Evolutionary conservation across 306 rosid genomes (phyloP).

Genomic region (Myrica gale): DNA sequence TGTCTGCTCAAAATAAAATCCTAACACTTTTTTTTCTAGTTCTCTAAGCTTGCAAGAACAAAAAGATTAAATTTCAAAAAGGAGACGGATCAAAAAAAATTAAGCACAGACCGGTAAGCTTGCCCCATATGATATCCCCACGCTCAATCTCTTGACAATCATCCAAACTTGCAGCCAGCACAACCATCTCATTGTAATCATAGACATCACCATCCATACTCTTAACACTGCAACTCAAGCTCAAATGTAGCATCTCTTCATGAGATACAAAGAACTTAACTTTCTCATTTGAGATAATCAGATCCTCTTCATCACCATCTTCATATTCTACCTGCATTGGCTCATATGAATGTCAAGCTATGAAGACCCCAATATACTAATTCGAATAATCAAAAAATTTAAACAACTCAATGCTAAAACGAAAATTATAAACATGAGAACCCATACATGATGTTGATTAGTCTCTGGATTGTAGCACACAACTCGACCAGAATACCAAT

Average conservation of each 20-base stretch:
- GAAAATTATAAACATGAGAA: constrained; percentile 9
- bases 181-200: constrained; percentile 89
- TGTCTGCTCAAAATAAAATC: neutral
- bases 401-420: constrained; percentile 17
- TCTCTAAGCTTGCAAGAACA: neutral
- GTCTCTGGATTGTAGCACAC: constrained; percentile 55
- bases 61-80: neutral
- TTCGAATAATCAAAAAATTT: constrained; percentile 11
- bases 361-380: constrained; percentile 2
- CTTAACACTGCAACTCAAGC: constrained; percentile 54
- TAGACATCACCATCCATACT: constrained; percentile 55
- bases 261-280: constrained; percentile 69
- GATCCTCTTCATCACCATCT: constrained; percentile 75
- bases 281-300: constrained; percentile 71
- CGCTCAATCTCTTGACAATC: constrained; percentile 83
- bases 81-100: constrained; percentile 15
- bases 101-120: constrained; percentile 80
- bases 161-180: constrained; percentile 89
- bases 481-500: constrained; percentile 63
- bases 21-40: neutral
- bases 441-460: constrained; percentile 67
- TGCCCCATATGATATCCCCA: constrained; percentile 95
- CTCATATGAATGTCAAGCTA: constrained; percentile 1
- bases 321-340: constrained; percentile 73
- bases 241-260: constrained; percentile 73